phyloP scores from a whole-genome alignment of 228 moss, liverwort and hornwort genomes.

The Sphagnum fallax region DNA sequence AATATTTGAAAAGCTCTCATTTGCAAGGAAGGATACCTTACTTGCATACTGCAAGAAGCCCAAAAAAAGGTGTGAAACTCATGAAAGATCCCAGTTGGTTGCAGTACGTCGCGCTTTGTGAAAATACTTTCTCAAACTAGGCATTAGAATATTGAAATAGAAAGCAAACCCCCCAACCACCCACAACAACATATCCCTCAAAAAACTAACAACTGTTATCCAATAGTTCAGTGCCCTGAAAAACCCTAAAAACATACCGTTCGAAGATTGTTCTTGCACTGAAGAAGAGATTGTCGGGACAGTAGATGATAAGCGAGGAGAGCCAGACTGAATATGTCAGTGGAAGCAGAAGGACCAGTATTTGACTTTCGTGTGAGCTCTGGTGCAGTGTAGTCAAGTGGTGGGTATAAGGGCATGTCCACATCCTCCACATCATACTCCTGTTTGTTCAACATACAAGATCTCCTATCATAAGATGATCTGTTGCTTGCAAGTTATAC shows the following conservation, averaged over 20 bases:
- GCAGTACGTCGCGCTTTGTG: no score
- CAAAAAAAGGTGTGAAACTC: neutral
- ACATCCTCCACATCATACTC: conserved; percentile 98
- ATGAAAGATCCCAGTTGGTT: no score
- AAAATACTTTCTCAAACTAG: no score
- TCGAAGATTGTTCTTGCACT: conserved; percentile 90
- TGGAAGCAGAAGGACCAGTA: conserved; percentile 47
- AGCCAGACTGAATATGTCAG: conserved; percentile 88
- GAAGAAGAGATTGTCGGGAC: conserved; percentile 72
- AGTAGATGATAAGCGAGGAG: conserved; percentile 80
- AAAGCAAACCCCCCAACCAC: no score
- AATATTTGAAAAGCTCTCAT: conserved; percentile 59
- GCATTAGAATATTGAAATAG: no score
- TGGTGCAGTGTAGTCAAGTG: conserved; percentile 84
- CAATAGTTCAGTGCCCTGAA: no score
- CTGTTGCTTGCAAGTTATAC: neutral
- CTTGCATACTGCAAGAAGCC: conserved; percentile 62
- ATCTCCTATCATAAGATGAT: neutral
- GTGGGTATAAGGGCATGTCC: conserved; percentile 82
- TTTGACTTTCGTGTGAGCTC: conserved; percentile 80
- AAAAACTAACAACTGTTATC: no score
- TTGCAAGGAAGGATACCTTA: conserved; percentile 77
- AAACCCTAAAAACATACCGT: conserved; percentile 44
- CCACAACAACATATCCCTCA: no score
- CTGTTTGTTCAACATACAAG: conserved; percentile 28